phyloP scores from a whole-genome alignment of 2,329 filamentous ascomycete species.

The Colletotrichum destructivum region DNA sequence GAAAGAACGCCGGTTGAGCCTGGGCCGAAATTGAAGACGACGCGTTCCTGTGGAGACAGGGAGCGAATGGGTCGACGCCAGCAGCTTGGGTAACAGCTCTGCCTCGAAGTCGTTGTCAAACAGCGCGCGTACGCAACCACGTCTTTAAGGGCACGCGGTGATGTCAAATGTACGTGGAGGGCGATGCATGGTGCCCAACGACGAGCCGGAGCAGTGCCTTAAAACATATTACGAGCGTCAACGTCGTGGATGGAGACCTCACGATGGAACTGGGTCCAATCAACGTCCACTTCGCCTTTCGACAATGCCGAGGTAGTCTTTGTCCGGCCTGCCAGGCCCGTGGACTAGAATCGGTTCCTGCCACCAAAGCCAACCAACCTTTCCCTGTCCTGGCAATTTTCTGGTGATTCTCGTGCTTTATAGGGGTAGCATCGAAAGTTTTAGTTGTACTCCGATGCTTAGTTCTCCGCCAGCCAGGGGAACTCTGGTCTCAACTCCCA shows the following conservation, averaged over 20 bases:
- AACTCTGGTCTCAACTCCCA: too few relatives aligned
- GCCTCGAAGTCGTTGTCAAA: conserved; percentile 33
- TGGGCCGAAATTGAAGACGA: conserved; percentile 30
- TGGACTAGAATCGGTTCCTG: too few relatives aligned
- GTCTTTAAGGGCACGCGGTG: conserved; percentile 57
- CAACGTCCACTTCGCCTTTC: too few relatives aligned
- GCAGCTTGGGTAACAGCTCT: conserved; percentile 17
- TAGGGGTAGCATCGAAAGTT: too few relatives aligned
- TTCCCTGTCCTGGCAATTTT: too few relatives aligned
- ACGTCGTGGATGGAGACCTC: conserved; percentile 54
- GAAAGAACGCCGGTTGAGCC: not conserved
- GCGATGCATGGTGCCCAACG: conserved; percentile 57
- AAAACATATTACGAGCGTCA: conserved; percentile 46
- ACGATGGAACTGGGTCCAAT: too few relatives aligned
- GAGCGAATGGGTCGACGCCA: conserved; percentile 29
- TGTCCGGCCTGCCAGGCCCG: too few relatives aligned
- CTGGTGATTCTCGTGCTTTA: too few relatives aligned
- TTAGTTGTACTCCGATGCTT: too few relatives aligned
- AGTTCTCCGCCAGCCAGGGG: too few relatives aligned
- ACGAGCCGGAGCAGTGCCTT: conserved; percentile 49
- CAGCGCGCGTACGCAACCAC: conserved; percentile 35
- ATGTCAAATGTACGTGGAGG: conserved; percentile 59
- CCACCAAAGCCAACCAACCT: too few relatives aligned
- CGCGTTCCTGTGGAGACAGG: conserved; percentile 12
- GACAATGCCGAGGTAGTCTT: too few relatives aligned